These are phyloP conservation scores for Crotalaria pallida DNA, from an alignment of 306 rosid genomes.

Conservation along the genomic window DNA sequence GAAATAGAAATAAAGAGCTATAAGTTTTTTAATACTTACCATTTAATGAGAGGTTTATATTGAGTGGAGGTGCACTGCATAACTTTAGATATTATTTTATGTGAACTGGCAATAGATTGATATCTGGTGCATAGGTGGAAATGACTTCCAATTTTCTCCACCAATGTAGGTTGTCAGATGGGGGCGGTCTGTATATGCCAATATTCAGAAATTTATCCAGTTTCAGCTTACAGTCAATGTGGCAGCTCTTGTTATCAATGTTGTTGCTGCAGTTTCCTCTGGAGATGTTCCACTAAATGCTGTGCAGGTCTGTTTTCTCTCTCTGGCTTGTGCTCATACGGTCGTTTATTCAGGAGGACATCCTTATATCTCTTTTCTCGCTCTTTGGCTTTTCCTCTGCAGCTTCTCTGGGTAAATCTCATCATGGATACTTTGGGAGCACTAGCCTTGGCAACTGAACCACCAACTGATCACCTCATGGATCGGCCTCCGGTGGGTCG, in stretches of 20 bases:
- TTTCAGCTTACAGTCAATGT: conserved; percentile 97
- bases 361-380: conserved; percentile 16
- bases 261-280: conserved; percentile 80
- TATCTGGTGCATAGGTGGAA: background rate
- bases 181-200: conserved; percentile 99
- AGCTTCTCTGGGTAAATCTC: conserved; percentile 99
- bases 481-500: conserved; percentile 86
- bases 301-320: conserved; percentile 70
- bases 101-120: background rate
- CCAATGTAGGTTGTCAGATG: conserved; percentile 85
- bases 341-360: background rate
- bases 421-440: conserved; percentile 99
- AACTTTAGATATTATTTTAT: background rate
- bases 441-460: conserved; percentile 95
- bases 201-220: conserved; percentile 98
- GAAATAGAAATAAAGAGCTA: background rate
- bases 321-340: background rate
- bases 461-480: conserved; percentile 97
- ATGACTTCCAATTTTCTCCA: background rate
- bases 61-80: background rate
- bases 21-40: background rate
- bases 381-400: conserved; percentile 19
- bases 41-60: background rate
- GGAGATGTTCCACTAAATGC: conserved; percentile 94
- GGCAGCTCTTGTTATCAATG: conserved; percentile 92